These are phyloP conservation scores for Yamadazyma songkhlaensis DNA, from an alignment of 1,139 yeast genomes.

Conservation along the genomic window DNA sequence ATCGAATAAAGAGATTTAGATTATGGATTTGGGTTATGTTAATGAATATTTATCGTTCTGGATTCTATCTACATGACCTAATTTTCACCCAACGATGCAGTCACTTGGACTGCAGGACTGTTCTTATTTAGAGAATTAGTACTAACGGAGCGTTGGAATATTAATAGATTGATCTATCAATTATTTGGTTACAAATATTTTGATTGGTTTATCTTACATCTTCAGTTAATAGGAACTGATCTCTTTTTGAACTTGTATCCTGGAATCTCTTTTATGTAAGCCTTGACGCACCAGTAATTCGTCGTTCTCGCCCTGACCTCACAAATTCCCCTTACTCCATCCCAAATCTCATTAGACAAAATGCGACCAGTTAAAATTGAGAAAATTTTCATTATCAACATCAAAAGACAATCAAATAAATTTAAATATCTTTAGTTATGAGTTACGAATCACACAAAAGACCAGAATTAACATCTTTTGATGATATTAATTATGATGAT, in stretches of 20 bases:
- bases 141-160: slow-evolving; percentile 70
- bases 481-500: slow-evolving; percentile 75
- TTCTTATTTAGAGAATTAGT: slow-evolving; percentile 23
- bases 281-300: too few species aligned
- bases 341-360: neutral
- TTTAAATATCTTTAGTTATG: slow-evolving; percentile 10
- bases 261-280: too few species aligned
- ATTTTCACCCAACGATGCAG: slow-evolving; percentile 51
- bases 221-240: neutral
- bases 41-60: slow-evolving; percentile 1
- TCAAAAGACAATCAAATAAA: slow-evolving; percentile 24
- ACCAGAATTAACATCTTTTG: slow-evolving; percentile 78
- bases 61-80: slow-evolving; percentile 1
- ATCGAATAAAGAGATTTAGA: slow-evolving; percentile 34
- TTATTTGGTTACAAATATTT: slow-evolving; percentile 1
- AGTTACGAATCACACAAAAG: slow-evolving; percentile 52
- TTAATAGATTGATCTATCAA: slow-evolving; percentile 4
- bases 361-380: slow-evolving; percentile 6
- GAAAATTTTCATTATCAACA: slow-evolving; percentile 10
- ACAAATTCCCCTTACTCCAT: too few species aligned
- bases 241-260: too few species aligned
- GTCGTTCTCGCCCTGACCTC: too few species aligned
- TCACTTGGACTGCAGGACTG: slow-evolving; percentile 58
- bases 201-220: slow-evolving; percentile 1
- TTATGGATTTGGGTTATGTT: slow-evolving; percentile 2